Evolutionary conservation across 2,329 filamentous ascomycete species (phyloP).

Genomic region (Hypoxylon sp.): DNA sequence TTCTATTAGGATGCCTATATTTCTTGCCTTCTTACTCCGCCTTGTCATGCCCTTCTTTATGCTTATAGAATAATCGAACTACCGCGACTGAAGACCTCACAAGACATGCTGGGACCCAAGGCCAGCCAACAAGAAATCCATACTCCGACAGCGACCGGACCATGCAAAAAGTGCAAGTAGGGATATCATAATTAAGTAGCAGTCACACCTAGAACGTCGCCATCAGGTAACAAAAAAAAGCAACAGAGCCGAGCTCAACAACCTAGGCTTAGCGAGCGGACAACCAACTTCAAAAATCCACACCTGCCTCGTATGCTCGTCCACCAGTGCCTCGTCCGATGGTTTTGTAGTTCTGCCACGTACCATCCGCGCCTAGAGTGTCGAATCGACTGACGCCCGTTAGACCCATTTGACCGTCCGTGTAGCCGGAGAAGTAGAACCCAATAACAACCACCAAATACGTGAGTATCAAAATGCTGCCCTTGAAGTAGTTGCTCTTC

Average conservation of each 20-base stretch:
- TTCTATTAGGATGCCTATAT: constrained; percentile 34
- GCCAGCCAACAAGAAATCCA: constrained; percentile 8
- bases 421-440: constrained; percentile 84
- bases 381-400: constrained; percentile 66
- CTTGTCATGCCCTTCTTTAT: constrained; percentile 17
- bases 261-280: neutral
- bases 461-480: constrained; percentile 90
- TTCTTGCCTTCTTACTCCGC: constrained; percentile 12
- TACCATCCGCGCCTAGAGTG: constrained; percentile 63
- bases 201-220: constrained; percentile 2
- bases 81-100: constrained; percentile 1
- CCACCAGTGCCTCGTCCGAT: constrained; percentile 62
- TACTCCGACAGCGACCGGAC: constrained; percentile 26
- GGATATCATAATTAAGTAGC: constrained; percentile 37
- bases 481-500: constrained; percentile 99
- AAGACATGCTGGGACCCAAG: neutral
- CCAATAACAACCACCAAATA: constrained; percentile 93
- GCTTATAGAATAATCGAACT: constrained; percentile 7
- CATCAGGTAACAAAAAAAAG: constrained; percentile 12
- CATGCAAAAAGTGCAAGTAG: constrained; percentile 31
- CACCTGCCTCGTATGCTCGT: constrained; percentile 50
- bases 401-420: constrained; percentile 55
- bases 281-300: constrained; percentile 39
- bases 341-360: constrained; percentile 67
- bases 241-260: neutral